Evolutionary conservation across 2,329 filamentous ascomycete genomes (phyloP), one percentile per base, ranked within the genome.

Genomic region (Neopestalotiopsis clavispora): DNA sequence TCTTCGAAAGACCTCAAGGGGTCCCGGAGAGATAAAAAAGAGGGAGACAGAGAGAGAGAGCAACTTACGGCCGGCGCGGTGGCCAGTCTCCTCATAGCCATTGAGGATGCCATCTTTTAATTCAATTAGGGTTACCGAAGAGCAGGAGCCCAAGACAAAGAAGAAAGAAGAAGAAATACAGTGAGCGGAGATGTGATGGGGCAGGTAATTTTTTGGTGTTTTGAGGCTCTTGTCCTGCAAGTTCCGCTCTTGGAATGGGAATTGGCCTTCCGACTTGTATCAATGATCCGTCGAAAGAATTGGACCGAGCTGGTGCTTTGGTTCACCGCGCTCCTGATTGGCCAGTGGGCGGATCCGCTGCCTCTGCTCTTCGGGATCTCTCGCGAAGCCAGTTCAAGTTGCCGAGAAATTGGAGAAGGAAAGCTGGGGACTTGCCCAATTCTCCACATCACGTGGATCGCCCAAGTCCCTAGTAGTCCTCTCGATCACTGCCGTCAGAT

Each of bases 51-150:
- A 34, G 65, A 45, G 57, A 65, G 68, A 61, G 49, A 68, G n/a
- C n/a, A 62, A 87, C 88, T 79, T 78, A 90, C 88, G 75, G 86
- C 80, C 82, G 87, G 83, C 79, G 83, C 83, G 77, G 84, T 79
- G 78, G 85, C 83, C 78, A 90, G 81, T 80, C 87, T 87, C 81
- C 88, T 87, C 85, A 90, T 83, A 79, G 87, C 87, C 84, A 90
- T 89, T 82, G 87, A 87, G 80, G 88, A 89, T 81, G 89, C 87
- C 84, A 87, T 90, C 76, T 73, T 79, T 67, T 52, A 72, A 71
- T 38, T 28, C 34, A 66, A 20, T 67, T 38, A 38, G 62, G 30
- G 23, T 28, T 60, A 42, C 52, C 49, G 34, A 23, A 49, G 49
- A 59, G 58, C 32, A 12, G 49, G 62, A 63, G 56, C 59, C 40